Percentiles rank a stretch among this genome's conserved stretches.
Conservation (phyloP, 2,329 filamentous ascomycete genomes). For the Cytospora chrysosperma region DNA sequence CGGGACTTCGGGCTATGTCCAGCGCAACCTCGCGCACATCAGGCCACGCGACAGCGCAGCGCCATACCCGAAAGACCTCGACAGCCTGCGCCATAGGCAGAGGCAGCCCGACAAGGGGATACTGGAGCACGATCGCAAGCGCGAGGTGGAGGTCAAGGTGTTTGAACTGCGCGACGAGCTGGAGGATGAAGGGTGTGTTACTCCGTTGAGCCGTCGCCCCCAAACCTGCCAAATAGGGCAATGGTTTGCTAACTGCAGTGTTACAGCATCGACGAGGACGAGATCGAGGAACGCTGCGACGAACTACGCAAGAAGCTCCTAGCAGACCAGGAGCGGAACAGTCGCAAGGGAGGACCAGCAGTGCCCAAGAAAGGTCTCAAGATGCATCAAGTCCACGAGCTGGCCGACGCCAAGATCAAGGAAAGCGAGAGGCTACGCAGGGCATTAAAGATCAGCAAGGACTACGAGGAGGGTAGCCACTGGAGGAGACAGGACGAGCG, state of each 20-base stretch:
- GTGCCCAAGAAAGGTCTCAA: slow-evolving; percentile 64
- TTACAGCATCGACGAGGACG: slow-evolving; percentile 76
- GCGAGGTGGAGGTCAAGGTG: slow-evolving; percentile 89
- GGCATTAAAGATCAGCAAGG: slow-evolving; percentile 81
- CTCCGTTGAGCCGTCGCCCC: background rate
- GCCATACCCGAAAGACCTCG: slow-evolving; percentile 55
- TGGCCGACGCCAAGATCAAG: slow-evolving; percentile 92
- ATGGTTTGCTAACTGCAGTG: slow-evolving; percentile 21
- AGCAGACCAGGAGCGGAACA: slow-evolving; percentile 50
- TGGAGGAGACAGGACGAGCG: slow-evolving; percentile 83
- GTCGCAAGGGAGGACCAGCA: slow-evolving; percentile 34
- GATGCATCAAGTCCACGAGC: slow-evolving; percentile 90
- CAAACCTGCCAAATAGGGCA: background rate
- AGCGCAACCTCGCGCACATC: slow-evolving; percentile 89
- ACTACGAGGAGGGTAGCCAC: slow-evolving; percentile 83
- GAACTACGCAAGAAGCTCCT: slow-evolving; percentile 63
- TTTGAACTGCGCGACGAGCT: slow-evolving; percentile 85
- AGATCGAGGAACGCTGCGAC: slow-evolving; percentile 78
- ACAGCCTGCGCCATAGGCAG: slow-evolving; percentile 57
- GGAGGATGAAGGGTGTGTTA: slow-evolving; percentile 82
- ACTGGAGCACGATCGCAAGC: slow-evolving; percentile 87
- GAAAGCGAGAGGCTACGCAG: slow-evolving; percentile 86
- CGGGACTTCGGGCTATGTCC: slow-evolving; percentile 95
- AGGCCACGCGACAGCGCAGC: slow-evolving; percentile 76
- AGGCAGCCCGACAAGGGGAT: slow-evolving; percentile 90